Conservation (phyloP, 192 early-diverging fungal genomes). For the Entomortierella beljakovae region DNA sequence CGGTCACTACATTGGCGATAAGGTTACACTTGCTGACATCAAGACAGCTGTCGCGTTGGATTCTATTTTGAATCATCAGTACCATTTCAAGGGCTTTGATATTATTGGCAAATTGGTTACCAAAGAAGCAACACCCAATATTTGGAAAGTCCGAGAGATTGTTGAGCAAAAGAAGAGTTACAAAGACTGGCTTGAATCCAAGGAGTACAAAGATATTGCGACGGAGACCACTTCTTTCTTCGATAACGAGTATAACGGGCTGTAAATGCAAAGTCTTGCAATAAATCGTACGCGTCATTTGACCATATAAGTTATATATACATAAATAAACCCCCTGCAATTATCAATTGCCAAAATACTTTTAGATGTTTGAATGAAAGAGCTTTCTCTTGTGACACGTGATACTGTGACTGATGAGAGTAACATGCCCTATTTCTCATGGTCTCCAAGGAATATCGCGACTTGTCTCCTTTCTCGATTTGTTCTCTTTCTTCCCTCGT, state of each 20-base stretch:
- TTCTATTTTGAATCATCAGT: slow-evolving; percentile 5
- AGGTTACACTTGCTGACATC: slow-evolving; percentile 20
- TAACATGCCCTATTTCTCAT: too few species aligned
- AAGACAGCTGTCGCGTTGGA: slow-evolving; percentile 17
- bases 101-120: slow-evolving; percentile 1
- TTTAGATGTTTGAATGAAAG: too few species aligned
- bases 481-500: too few species aligned
- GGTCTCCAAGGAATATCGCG: too few species aligned
- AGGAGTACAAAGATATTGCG: neutral
- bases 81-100: slow-evolving; percentile 19
- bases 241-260: neutral
- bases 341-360: too few species aligned
- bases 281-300: too few species aligned
- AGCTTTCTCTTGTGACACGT: too few species aligned
- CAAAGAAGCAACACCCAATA: slow-evolving; percentile 7
- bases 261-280: too few species aligned
- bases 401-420: too few species aligned
- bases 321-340: too few species aligned
- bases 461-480: too few species aligned
- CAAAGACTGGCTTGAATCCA: slow-evolving; percentile 12
- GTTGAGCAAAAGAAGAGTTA: slow-evolving; percentile 4
- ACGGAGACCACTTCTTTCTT: neutral
- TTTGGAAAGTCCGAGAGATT: slow-evolving; percentile 19
- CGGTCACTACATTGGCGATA: slow-evolving; percentile 62
- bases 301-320: too few species aligned